Conservation (phyloP, 164 flowering plant genomes). For the Vitis cinerea region DNA sequence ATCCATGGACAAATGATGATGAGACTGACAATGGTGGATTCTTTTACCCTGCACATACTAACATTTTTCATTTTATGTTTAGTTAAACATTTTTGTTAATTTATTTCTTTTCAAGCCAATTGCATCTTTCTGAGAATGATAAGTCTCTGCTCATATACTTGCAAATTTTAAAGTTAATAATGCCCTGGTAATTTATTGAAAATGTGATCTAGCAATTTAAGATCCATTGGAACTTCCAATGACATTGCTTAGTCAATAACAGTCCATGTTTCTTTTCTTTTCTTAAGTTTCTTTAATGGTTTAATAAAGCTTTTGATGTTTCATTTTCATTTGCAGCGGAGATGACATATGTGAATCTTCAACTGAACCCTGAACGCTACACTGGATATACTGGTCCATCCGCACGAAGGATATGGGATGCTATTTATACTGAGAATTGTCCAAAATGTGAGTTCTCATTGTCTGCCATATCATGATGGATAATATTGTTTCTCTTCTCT, state of each 20-base stretch:
- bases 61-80: neutral
- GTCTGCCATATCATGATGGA: neutral
- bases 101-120: neutral
- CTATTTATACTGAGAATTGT: slow-evolving; percentile 85
- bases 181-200: no score
- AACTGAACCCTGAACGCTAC: slow-evolving; percentile 87
- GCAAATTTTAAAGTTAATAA: no score
- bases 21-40: slow-evolving; percentile 87
- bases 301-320: neutral
- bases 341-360: slow-evolving; percentile 97
- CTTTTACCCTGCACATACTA: neutral
- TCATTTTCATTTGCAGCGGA: slow-evolving; percentile 56
- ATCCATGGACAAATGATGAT: slow-evolving; percentile 98
- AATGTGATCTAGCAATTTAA: no score
- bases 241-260: no score
- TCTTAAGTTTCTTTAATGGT: no score
- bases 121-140: no score
- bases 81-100: neutral
- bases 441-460: slow-evolving; percentile 65
- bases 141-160: no score
- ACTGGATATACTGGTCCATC: slow-evolving; percentile 93
- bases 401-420: slow-evolving; percentile 96
- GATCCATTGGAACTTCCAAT: no score
- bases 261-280: no score
- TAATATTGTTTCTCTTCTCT: neutral